Conservation (phyloP, 164 flowering plant species). For the Platanus orientalis region DNA sequence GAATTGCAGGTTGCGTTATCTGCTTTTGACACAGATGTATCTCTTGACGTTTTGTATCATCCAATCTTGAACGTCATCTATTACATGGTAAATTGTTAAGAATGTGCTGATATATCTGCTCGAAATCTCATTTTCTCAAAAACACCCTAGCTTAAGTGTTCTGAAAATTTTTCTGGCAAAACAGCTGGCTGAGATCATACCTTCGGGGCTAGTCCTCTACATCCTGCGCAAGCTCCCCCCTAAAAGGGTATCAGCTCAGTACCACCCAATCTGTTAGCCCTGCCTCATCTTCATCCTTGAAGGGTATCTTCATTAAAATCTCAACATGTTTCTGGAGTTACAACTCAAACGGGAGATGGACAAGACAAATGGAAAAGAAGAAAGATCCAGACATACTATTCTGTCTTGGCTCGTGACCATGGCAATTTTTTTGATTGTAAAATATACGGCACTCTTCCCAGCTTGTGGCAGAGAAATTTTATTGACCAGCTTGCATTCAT, state of each 20-base stretch:
- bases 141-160: neutral
- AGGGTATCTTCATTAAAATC: too few species aligned
- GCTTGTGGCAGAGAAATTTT: neutral
- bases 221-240: conserved; percentile 92
- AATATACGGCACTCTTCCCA: conserved; percentile 2
- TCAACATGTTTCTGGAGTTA: neutral
- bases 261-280: conserved; percentile 74
- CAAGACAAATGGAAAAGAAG: neutral
- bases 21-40: conserved; percentile 78
- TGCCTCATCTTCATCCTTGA: neutral
- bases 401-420: neutral
- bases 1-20: conserved; percentile 61
- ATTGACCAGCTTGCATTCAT: neutral
- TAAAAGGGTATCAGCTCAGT: conserved; percentile 78
- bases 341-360: neutral
- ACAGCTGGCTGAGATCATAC: conserved; percentile 84
- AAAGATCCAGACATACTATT: neutral
- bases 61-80: conserved; percentile 76
- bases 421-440: conserved; percentile 1
- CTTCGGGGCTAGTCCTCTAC: conserved; percentile 89
- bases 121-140: neutral
- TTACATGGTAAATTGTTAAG: conserved; percentile 54
- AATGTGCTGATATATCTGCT: neutral
- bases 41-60: conserved; percentile 82
- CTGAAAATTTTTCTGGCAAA: conserved; percentile 3